Percentiles rank a stretch among this genome's conserved stretches.
phyloP scores from a whole-genome alignment of 1,139 yeast species.

The Yamadazyma diospyri region DNA sequence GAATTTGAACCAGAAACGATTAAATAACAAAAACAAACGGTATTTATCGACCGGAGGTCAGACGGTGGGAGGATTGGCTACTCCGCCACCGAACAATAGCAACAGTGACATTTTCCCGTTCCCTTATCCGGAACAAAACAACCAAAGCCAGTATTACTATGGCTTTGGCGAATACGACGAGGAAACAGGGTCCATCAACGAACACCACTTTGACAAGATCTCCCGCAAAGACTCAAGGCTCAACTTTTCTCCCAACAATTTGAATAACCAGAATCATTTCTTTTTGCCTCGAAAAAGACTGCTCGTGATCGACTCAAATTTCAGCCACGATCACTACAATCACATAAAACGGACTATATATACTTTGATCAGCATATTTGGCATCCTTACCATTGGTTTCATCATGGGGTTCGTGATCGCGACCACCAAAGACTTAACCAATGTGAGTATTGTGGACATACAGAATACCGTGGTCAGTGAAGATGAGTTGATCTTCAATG shows the following conservation, averaged over 20 bases:
- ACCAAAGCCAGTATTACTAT: slow-evolving; percentile 23
- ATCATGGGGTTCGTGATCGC: slow-evolving; percentile 82
- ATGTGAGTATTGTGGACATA: slow-evolving; percentile 56
- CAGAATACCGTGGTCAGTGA: slow-evolving; percentile 75
- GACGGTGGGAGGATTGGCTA: no score
- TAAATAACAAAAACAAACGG: slow-evolving; percentile 26
- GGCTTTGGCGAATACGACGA: slow-evolving; percentile 44
- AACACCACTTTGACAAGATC: slow-evolving; percentile 19
- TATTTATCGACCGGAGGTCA: slow-evolving; percentile 31
- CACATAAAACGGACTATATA: slow-evolving; percentile 53
- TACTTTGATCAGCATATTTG: slow-evolving; percentile 50
- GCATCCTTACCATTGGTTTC: slow-evolving; percentile 68
- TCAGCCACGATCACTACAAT: slow-evolving; percentile 22
- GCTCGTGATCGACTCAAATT: slow-evolving; percentile 13
- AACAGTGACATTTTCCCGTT: slow-evolving; percentile 44
- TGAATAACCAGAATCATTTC: slow-evolving; percentile 19
- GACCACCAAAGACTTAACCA: slow-evolving; percentile 77
- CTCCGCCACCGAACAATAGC: slow-evolving; percentile 9
- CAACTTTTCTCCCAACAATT: slow-evolving; percentile 11
- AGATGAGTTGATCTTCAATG: slow-evolving; percentile 80
- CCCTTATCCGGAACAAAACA: slow-evolving; percentile 46
- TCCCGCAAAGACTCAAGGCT: slow-evolving; percentile 13
- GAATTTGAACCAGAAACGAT: slow-evolving; percentile 27
- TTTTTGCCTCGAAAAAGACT: slow-evolving; percentile 31
- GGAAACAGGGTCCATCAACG: slow-evolving; percentile 20